Base-by-base conservation (phyloP, 371 early-diverging fungal genomes). In the Apophysomyces elegans region DNA sequence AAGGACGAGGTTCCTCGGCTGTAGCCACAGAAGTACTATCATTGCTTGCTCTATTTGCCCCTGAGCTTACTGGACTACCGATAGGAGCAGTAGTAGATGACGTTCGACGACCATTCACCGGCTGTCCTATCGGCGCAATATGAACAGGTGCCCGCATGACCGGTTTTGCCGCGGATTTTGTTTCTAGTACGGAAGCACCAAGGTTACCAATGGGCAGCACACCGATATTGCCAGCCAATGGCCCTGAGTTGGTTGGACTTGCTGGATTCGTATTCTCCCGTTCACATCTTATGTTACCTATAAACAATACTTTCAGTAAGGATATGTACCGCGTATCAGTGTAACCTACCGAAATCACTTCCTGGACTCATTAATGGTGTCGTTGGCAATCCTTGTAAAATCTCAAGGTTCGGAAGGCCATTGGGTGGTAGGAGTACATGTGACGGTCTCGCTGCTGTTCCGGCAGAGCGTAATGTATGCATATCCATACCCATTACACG, bases 101-200 rank as follows among this genome's bases (percentile, higher is more conserved):
- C 39, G 71, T 36, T 21, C 69, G 63, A 37, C 65, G 56, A 3
- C 64, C 66, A 60, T 61, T 65, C 7, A 56, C 12, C 0, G 76
- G 78, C 38, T 76, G 81, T 0, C 81, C 81, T 38, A 80, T 80
- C 32, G 81, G 75, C 32, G 77, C 73, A 61, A 80, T 72, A 1
- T 69, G 59, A 45, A 36, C 44, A 45, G 57, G 44, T 2, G 43
- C 44, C 11, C 43, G 57, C n/a, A 7, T 5, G 21, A 26, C 21
- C 7, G 21, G 5, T 21, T 50, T 50, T 21, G 18, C 54, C 5
- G 21, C 16, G 21, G 54, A 50, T 7, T n/a, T 8, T 50, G 54
- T 21, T 50, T 50, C 54, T 2, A 18, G 54, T 7, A 50, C 54
- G 9, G 54, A 21, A 7, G 54, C 16, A 5, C 18, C 54, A 50